phyloP scores from a whole-genome alignment of 2,329 filamentous ascomycete species.

The Pseudopithomyces chartarum region DNA sequence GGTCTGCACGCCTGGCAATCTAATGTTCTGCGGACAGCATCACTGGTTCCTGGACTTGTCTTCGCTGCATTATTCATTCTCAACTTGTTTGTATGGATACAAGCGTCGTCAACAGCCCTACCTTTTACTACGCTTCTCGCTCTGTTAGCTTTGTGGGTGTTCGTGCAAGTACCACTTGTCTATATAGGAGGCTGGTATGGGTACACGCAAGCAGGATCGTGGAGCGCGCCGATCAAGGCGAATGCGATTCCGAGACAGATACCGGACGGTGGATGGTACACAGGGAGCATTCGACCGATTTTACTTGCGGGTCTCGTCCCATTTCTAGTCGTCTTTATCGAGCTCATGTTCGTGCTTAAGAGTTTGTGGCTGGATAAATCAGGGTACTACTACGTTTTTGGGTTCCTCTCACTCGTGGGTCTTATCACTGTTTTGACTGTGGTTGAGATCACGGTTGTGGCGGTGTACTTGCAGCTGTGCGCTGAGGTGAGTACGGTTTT shows the following conservation, averaged over 20 bases:
- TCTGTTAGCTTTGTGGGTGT: constrained; percentile 78
- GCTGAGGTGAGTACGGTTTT: constrained; percentile 60
- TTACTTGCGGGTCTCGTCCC: constrained; percentile 78
- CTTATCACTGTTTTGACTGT: constrained; percentile 76
- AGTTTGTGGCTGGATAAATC: constrained; percentile 89
- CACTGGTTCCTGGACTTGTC: constrained; percentile 77
- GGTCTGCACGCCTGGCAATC: constrained; percentile 74
- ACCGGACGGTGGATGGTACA: constrained; percentile 77
- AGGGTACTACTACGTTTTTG: constrained; percentile 91
- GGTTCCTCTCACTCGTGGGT: constrained; percentile 77
- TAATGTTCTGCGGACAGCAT: constrained; percentile 75
- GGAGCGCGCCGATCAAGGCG: constrained; percentile 83
- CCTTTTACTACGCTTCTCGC: constrained; percentile 79
- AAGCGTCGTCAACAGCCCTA: constrained; percentile 85
- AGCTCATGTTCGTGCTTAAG: constrained; percentile 85
- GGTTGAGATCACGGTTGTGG: constrained; percentile 81
- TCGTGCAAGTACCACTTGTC: constrained; percentile 84
- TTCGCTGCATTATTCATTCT: constrained; percentile 78
- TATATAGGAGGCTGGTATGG: constrained; percentile 81
- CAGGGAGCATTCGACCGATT: constrained; percentile 65
- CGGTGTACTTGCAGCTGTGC: constrained; percentile 81
- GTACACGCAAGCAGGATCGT: constrained; percentile 68
- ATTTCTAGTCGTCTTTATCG: constrained; percentile 87
- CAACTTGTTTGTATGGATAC: constrained; percentile 89
- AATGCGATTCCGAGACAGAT: constrained; percentile 73